Evolutionary conservation across 2,329 filamentous ascomycete species (phyloP).

Genomic region (Sporothrix dimorphospora): DNA sequence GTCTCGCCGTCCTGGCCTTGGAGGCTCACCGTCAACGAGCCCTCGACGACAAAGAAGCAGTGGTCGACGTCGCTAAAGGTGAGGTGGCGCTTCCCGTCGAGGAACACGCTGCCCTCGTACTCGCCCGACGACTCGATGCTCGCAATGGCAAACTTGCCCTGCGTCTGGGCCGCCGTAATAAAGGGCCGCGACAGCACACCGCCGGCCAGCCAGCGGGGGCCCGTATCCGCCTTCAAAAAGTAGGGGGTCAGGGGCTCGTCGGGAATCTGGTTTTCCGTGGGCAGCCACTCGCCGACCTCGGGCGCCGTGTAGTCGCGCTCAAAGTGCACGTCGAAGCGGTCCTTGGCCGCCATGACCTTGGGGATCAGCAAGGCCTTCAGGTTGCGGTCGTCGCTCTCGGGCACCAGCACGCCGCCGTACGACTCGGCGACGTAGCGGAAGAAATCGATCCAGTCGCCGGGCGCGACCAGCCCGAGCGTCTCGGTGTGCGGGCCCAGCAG

Average conservation of each 20-base stretch:
- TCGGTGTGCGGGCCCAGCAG: constrained; percentile 22
- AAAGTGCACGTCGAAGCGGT: constrained; percentile 16
- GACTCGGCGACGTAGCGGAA: constrained; percentile 14
- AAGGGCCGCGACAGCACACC: constrained; percentile 15
- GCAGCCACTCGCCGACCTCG: constrained; percentile 9
- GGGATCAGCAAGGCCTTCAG: not conserved
- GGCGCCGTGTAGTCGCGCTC: constrained; percentile 14
- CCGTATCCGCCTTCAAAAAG: constrained; percentile 8
- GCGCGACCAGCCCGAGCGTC: not conserved
- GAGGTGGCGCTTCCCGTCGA: not conserved
- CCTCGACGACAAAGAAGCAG: constrained; percentile 10
- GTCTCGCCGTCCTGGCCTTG: constrained; percentile 5
- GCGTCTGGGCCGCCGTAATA: constrained; percentile 3
- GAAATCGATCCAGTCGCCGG: constrained; percentile 20
- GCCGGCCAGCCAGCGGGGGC: constrained; percentile 16
- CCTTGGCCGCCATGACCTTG: constrained; percentile 23
- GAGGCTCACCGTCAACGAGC: not conserved
- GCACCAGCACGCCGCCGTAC: constrained; percentile 8
- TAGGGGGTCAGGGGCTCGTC: not conserved
- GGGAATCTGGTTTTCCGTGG: constrained; percentile 11
- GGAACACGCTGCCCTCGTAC: not conserved
- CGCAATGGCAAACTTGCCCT: constrained; percentile 15
- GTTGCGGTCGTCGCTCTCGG: constrained; percentile 15
- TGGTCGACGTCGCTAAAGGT: not conserved
- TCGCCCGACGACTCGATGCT: constrained; percentile 17